A percentile compares a stretch with the other conserved stretches of the same genome.
These are phyloP conservation scores for Colletotrichum paranaense DNA, from an alignment of 2,329 filamentous ascomycete genomes.

Conservation along the genomic window DNA sequence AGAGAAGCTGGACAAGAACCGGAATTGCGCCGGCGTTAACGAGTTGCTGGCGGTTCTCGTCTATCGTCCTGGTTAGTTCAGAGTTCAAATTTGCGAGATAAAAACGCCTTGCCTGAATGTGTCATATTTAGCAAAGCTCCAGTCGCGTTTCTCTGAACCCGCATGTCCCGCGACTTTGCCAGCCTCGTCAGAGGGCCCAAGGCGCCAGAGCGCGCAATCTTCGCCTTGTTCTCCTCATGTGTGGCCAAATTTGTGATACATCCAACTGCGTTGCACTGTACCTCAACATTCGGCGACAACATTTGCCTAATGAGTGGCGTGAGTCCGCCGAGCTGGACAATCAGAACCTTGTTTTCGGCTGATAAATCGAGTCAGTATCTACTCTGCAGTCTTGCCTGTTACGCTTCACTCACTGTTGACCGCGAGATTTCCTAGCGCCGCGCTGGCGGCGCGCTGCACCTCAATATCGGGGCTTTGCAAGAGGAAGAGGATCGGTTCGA, in stretches of 20 bases:
- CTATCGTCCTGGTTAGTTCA: slow-evolving; percentile 56
- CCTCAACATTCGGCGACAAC: slow-evolving; percentile 97
- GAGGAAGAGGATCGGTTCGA: slow-evolving; percentile 95
- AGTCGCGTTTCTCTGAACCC: slow-evolving; percentile 96
- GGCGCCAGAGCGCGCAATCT: slow-evolving; percentile 95
- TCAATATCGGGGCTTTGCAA: slow-evolving; percentile 96
- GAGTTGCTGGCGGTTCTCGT: slow-evolving; percentile 97
- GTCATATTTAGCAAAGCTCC: slow-evolving; percentile 99
- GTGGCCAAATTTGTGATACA: slow-evolving; percentile 99
- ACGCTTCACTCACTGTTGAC: slow-evolving; percentile 82
- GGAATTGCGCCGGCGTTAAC: slow-evolving; percentile 98
- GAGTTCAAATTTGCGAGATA: not conserved
- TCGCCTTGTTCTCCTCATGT: slow-evolving; percentile 99
- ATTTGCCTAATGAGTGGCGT: slow-evolving; percentile 96
- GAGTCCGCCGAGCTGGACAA: slow-evolving; percentile 91
- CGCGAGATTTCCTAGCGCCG: slow-evolving; percentile 93
- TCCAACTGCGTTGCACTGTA: slow-evolving; percentile 98
- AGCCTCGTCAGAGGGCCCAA: slow-evolving; percentile 89
- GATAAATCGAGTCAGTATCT: slow-evolving; percentile 15
- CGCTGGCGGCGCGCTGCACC: slow-evolving; percentile 95
- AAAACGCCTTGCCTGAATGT: slow-evolving; percentile 80
- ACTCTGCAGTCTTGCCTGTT: not conserved
- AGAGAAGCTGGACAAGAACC: slow-evolving; percentile 93
- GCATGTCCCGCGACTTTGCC: slow-evolving; percentile 98
- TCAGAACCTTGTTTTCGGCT: slow-evolving; percentile 98